Evolutionary conservation across 306 rosid species (phyloP), one percentile per base, ranked within the genome.

Genomic region (Castanea mollissima): DNA sequence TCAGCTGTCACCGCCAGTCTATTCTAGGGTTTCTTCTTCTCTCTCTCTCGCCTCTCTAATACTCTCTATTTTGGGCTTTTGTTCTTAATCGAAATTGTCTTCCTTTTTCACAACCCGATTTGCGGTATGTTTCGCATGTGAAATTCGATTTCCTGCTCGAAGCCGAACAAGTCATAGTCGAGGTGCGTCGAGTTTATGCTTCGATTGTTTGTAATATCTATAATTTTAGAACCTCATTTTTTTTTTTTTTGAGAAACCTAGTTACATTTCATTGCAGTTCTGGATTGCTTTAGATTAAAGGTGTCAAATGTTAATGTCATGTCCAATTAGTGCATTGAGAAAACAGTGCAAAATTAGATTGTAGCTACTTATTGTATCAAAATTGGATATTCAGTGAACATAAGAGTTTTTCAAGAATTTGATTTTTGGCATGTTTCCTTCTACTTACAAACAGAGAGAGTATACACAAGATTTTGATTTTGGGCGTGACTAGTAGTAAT

Each of bases 61-160:
- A 64, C 13, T 18, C 2, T 13, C 3, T 49, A 12, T 49, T 13
- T 49, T 67, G 19, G 1, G 1, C 38, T 6, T 6, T 62, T 1
- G 46, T 71, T 73, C 65, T 58, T 65, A 19, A 23, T 67, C 38
- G 52, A 55, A 7, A 38, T 52, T 14, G 4, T 38, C 46, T 2
- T 35, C 67, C 41, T 7, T 0, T 25, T 77, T 32, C 81, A 76
- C 94, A 96, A 98, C 93, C 93, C 20, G 76, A 84, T 80, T 55
- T 94, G 18, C 89, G 83, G 21, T 76, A 85, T 32, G 90, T 83
- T 31, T 90, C 89, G 71, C 79, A 69, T 58, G 82, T 73, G 46
- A 89, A 86, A 69, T 86, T 93, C 8, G 91, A 88, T 63, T 90
- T 93, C 91, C 83, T 96, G 90, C 88, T 95, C 51, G 96, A 91